Evolutionary conservation across 148 eudicot species (phyloP).

Genomic region (Rhododendron ovatum): DNA sequence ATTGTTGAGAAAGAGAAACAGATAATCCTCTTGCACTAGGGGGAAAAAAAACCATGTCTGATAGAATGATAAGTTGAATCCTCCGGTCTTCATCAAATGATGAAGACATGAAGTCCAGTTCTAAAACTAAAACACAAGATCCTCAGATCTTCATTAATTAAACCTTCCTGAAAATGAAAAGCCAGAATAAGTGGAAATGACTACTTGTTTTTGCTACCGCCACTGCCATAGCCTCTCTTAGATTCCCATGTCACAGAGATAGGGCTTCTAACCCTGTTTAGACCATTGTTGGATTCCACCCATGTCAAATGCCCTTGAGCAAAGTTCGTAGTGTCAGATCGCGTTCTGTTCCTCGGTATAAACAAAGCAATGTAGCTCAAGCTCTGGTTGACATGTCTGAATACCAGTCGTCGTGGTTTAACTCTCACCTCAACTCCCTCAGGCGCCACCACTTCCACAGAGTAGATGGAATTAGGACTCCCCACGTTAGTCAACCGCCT

Average conservation of each 20-base stretch:
- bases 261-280: constrained; percentile 76
- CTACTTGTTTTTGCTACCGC: constrained; percentile 3
- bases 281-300: constrained; percentile 40
- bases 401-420: constrained; percentile 52
- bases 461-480: constrained; percentile 65
- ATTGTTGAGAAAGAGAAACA: not conserved
- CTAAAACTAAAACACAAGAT: constrained; percentile 7
- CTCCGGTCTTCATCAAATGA: constrained; percentile 13
- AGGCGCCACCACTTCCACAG: constrained; percentile 63
- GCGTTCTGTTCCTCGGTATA: constrained; percentile 41
- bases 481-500: constrained; percentile 84
- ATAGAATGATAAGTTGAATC: not conserved
- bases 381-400: constrained; percentile 47
- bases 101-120: constrained; percentile 13
- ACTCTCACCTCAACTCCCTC: constrained; percentile 57
- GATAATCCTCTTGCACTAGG: not conserved
- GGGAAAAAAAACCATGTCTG: not conserved
- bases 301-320: constrained; percentile 69
- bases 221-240: constrained; percentile 16
- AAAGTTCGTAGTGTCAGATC: constrained; percentile 11
- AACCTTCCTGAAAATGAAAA: not conserved
- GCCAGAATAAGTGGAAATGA: not conserved
- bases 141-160: constrained; percentile 13
- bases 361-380: constrained; percentile 66
- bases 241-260: constrained; percentile 57